Percentiles rank a stretch among this genome's conserved stretches.
Conservation (phyloP, 768 basidiomycete genomes). For the Paxillus rubicundulus region DNA sequence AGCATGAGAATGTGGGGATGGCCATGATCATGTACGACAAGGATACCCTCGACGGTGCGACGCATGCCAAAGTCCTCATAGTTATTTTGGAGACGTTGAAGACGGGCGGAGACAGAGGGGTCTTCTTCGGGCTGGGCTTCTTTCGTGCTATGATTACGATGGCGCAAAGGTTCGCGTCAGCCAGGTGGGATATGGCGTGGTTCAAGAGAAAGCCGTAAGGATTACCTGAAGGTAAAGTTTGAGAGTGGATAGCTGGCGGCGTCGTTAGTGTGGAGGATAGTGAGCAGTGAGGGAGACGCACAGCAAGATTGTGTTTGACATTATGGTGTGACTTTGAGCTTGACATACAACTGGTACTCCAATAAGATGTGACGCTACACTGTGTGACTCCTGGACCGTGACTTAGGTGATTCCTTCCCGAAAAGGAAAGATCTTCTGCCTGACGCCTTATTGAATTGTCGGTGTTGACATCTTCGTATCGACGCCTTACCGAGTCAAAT, state of each 20-base stretch:
- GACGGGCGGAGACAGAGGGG: slow-evolving; percentile 89
- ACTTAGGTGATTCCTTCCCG: neutral
- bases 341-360: neutral
- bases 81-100: slow-evolving; percentile 92
- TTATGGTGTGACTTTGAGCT: slow-evolving; percentile 30
- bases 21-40: slow-evolving; percentile 91
- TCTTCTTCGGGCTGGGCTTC: slow-evolving; percentile 98
- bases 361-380: neutral
- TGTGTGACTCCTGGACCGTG: slow-evolving; percentile 16
- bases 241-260: slow-evolving; percentile 70
- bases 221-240: slow-evolving; percentile 88
- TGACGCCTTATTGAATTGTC: too few relatives aligned
- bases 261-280: slow-evolving; percentile 1
- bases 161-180: slow-evolving; percentile 7
- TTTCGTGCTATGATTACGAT: slow-evolving; percentile 62
- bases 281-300: slow-evolving; percentile 21
- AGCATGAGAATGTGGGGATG: slow-evolving; percentile 98
- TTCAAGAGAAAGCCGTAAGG: neutral
- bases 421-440: neutral
- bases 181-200: neutral
- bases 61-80: slow-evolving; percentile 98
- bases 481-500: neutral
- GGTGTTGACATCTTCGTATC: neutral
- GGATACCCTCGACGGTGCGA: slow-evolving; percentile 79
- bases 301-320: slow-evolving; percentile 56